phyloP scores from a whole-genome alignment of 1,284 basidiomycete species.

The Ustilago shanxiensis region DNA sequence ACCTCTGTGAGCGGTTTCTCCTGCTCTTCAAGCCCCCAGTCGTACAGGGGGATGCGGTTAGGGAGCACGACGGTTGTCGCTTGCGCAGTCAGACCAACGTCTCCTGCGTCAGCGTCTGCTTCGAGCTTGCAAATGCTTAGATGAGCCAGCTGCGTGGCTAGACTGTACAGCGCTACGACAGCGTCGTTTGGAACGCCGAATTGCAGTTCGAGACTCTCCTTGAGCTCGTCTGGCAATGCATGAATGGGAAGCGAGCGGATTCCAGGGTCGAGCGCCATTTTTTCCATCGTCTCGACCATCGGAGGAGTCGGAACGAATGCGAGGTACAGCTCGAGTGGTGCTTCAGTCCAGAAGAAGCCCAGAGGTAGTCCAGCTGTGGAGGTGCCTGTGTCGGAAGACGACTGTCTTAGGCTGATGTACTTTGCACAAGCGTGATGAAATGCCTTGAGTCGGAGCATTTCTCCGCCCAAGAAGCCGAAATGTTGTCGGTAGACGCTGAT shows the following conservation, averaged over 20 bases:
- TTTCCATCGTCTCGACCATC: constrained; percentile 24
- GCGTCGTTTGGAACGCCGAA: constrained; percentile 8
- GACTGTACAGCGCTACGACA: constrained; percentile 36
- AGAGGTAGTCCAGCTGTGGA: constrained; percentile 53
- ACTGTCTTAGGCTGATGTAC: constrained; percentile 6
- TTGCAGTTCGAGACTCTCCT: constrained; percentile 28
- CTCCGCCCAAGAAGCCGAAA: constrained; percentile 45
- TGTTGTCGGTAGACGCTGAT: constrained; percentile 45
- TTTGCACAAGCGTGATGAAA: constrained; percentile 49
- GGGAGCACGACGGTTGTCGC: constrained; percentile 20
- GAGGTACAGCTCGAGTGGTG: constrained; percentile 49
- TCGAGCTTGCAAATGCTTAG: constrained; percentile 22
- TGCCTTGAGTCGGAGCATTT: constrained; percentile 48
- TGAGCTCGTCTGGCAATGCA: constrained; percentile 27
- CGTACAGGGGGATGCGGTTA: constrained; percentile 27
- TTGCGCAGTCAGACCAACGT: not conserved
- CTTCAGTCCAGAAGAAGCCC: constrained; percentile 57
- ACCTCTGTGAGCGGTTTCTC: constrained; percentile 30
- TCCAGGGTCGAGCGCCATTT: constrained; percentile 17
- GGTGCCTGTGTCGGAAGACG: not conserved
- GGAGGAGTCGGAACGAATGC: constrained; percentile 21
- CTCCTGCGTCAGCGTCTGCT: not conserved
- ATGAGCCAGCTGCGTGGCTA: constrained; percentile 37
- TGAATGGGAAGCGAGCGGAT: constrained; percentile 23
- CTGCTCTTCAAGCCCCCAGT: constrained; percentile 19